These are phyloP conservation scores for Starmerella sp. DNA, from an alignment of 805 yeast genomes.

Conservation along the genomic window DNA sequence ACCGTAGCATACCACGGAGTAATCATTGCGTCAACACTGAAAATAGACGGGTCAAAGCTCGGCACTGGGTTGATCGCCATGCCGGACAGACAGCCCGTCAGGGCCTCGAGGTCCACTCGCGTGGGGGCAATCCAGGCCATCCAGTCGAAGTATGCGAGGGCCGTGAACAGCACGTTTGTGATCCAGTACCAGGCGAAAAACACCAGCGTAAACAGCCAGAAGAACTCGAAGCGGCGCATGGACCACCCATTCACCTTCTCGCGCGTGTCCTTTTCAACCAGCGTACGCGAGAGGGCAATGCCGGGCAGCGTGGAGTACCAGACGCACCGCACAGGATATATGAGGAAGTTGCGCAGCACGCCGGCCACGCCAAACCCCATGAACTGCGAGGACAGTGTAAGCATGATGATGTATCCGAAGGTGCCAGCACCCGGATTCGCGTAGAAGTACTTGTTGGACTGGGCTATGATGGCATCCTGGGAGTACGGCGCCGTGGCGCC, in stretches of 20 bases:
- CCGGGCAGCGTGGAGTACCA: constrained; percentile 46
- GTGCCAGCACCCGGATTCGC: constrained; percentile 16
- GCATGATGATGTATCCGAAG: constrained; percentile 43
- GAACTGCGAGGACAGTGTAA: constrained; percentile 45
- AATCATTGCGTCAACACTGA: constrained; percentile 36
- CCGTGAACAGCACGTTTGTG: constrained; percentile 53
- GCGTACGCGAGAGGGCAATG: constrained; percentile 40
- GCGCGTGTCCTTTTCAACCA: constrained; percentile 32
- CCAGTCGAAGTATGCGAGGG: constrained; percentile 52
- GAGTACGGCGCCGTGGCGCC: constrained; percentile 22
- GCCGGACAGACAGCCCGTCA: constrained; percentile 40
- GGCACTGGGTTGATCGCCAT: constrained; percentile 42
- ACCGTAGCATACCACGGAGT: constrained; percentile 35
- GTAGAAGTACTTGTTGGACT: constrained; percentile 23
- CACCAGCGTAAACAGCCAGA: constrained; percentile 32
- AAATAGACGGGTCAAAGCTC: constrained; percentile 36
- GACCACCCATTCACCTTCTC: constrained; percentile 48
- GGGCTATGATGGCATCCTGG: constrained; percentile 27
- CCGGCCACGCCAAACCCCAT: constrained; percentile 60
- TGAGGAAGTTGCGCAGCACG: constrained; percentile 44
- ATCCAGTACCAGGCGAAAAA: constrained; percentile 51
- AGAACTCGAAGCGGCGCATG: constrained; percentile 40
- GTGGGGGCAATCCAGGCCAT: constrained; percentile 43
- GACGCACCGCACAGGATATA: constrained; percentile 40
- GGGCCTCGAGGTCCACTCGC: constrained; percentile 45